Conservation (phyloP, 2,329 filamentous ascomycete species). For the Alternaria triticina region DNA sequence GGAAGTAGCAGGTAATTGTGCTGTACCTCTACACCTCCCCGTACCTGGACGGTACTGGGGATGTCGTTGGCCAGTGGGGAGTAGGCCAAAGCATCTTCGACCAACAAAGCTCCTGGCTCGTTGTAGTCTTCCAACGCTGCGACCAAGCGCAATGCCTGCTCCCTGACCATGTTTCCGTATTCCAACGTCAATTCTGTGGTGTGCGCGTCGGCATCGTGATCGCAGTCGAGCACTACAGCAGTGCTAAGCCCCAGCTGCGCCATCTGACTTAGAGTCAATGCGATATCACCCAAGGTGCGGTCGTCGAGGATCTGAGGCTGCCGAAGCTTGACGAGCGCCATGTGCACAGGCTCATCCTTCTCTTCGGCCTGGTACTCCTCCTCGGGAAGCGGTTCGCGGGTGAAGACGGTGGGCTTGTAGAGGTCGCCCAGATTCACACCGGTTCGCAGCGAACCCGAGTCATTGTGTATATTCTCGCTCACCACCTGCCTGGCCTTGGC, state of each 20-base stretch:
- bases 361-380: constrained; percentile 28
- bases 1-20: constrained; percentile 63
- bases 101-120: constrained; percentile 70
- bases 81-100: constrained; percentile 63
- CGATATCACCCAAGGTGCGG: constrained; percentile 73
- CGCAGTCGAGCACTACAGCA: constrained; percentile 81
- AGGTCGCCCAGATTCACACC: constrained; percentile 68
- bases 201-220: constrained; percentile 48
- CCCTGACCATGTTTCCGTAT: constrained; percentile 56
- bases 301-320: constrained; percentile 74
- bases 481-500: constrained; percentile 18
- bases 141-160: constrained; percentile 76
- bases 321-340: constrained; percentile 86
- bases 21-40: constrained; percentile 49
- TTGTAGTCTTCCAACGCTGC: constrained; percentile 74
- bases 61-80: constrained; percentile 38
- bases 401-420: constrained; percentile 66
- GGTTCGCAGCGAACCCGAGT: constrained; percentile 47
- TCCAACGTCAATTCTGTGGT: constrained; percentile 34
- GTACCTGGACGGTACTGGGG: constrained; percentile 43
- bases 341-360: constrained; percentile 63
- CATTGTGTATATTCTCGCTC: constrained; percentile 36
- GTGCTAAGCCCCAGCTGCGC: constrained; percentile 80
- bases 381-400: constrained; percentile 57
- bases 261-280: constrained; percentile 83